phyloP scores from a whole-genome alignment of 2,329 filamentous ascomycete genomes.

The Xylaria multiplex region DNA sequence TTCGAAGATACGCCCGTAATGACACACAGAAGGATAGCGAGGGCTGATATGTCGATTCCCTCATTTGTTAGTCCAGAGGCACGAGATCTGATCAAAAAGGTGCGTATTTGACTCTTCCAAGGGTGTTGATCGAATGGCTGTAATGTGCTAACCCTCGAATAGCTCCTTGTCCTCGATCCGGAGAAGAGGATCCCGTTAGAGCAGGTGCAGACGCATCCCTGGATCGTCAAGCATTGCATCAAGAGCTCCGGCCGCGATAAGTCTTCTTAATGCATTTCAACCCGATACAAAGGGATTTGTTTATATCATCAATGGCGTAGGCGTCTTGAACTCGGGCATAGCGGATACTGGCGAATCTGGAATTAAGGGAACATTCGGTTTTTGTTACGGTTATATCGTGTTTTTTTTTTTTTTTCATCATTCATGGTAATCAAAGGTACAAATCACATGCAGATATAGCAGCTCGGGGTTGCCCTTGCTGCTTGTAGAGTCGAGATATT shows the following conservation, averaged over 20 bases:
- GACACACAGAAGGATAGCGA: slow-evolving; percentile 89
- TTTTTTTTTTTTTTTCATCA: slow-evolving; percentile 37
- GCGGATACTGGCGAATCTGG: slow-evolving; percentile 37
- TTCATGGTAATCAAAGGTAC: slow-evolving; percentile 26
- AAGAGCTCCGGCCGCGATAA: slow-evolving; percentile 68
- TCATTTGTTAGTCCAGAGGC: slow-evolving; percentile 91
- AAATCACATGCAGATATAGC: slow-evolving; percentile 25
- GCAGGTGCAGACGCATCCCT: slow-evolving; percentile 88
- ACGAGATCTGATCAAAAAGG: slow-evolving; percentile 89
- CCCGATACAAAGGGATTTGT: slow-evolving; percentile 37
- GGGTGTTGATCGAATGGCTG: neutral
- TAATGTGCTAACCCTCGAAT: slow-evolving; percentile 34
- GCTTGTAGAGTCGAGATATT: slow-evolving; percentile 14
- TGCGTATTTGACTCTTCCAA: slow-evolving; percentile 55
- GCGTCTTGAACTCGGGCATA: slow-evolving; percentile 34
- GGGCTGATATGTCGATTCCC: slow-evolving; percentile 92
- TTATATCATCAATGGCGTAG: slow-evolving; percentile 40
- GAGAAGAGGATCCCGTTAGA: slow-evolving; percentile 93
- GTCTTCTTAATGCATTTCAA: slow-evolving; percentile 44
- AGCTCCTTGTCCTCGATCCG: slow-evolving; percentile 90
- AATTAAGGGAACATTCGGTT: slow-evolving; percentile 41
- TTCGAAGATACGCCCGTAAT: slow-evolving; percentile 96
- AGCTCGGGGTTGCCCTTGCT: slow-evolving; percentile 14
- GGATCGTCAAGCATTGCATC: slow-evolving; percentile 95
- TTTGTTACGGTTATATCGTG: slow-evolving; percentile 31